A percentile compares a stretch with the other conserved stretches of the same genome.
phyloP scores from a whole-genome alignment of 352 stramenopile species.

The Phytophthora foliorum region DNA sequence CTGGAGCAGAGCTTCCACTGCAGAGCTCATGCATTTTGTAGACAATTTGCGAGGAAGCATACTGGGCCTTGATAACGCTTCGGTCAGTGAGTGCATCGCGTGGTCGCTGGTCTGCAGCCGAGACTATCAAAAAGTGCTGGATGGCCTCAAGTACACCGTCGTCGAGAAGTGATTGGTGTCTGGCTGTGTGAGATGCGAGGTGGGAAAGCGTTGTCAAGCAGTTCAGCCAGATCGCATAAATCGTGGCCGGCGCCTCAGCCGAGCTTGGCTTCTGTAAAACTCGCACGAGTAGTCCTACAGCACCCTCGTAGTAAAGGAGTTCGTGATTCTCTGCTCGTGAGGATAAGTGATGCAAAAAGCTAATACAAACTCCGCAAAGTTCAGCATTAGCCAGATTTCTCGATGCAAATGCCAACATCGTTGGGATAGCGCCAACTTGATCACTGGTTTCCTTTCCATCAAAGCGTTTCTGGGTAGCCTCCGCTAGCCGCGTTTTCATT shows the following conservation, averaged over 20 bases:
- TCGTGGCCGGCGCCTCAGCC: slow-evolving; percentile 43
- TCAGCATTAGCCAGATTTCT: slow-evolving; percentile 66
- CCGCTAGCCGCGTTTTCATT: slow-evolving; percentile 78
- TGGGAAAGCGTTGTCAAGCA: slow-evolving; percentile 65
- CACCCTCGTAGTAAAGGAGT: slow-evolving; percentile 71
- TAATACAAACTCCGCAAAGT: slow-evolving; percentile 73
- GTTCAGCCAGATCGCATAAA: slow-evolving; percentile 69
- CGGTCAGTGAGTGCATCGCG: slow-evolving; percentile 54
- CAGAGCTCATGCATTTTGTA: slow-evolving; percentile 72
- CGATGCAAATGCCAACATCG: slow-evolving; percentile 72
- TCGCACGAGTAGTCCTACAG: slow-evolving; percentile 63
- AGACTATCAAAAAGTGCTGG: slow-evolving; percentile 64
- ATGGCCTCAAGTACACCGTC: slow-evolving; percentile 75
- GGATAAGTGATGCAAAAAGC: slow-evolving; percentile 81
- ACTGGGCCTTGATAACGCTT: slow-evolving; percentile 64
- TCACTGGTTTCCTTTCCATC: slow-evolving; percentile 32
- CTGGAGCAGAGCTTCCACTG: slow-evolving; percentile 27
- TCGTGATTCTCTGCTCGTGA: slow-evolving; percentile 69
- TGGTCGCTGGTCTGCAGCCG: slow-evolving; percentile 44
- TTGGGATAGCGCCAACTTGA: slow-evolving; percentile 63
- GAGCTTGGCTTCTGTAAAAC: slow-evolving; percentile 57
- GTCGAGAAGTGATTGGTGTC: slow-evolving; percentile 55
- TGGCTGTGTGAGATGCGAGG: slow-evolving; percentile 53
- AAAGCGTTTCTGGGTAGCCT: slow-evolving; percentile 40
- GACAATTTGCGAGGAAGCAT: slow-evolving; percentile 61